phyloP scores from a whole-genome alignment of 331 rosid species.

The Stylosanthes scabra region DNA sequence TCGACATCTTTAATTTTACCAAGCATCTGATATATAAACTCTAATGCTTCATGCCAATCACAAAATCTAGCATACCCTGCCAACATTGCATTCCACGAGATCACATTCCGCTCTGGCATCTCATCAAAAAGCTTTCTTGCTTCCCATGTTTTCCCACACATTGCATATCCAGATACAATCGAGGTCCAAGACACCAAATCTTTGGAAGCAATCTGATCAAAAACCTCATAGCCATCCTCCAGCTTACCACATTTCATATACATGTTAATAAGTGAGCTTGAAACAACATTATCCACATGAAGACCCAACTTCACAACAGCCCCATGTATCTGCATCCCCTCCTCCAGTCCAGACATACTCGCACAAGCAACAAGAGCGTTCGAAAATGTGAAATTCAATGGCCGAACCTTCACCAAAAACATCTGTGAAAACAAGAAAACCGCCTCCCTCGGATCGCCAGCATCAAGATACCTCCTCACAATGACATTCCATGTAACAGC shows the following conservation, averaged over 20 bases:
- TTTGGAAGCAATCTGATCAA: constrained; percentile 56
- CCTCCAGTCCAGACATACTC: constrained; percentile 47
- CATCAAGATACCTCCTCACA: constrained; percentile 74
- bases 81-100: constrained; percentile 90
- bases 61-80: constrained; percentile 55
- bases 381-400: constrained; percentile 65
- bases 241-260: constrained; percentile 67
- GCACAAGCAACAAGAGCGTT: constrained; percentile 74
- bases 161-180: constrained; percentile 68
- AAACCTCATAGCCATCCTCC: constrained; percentile 57
- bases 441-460: constrained; percentile 58
- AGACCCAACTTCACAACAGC: constrained; percentile 58
- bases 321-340: constrained; percentile 78
- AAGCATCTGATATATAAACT: constrained; percentile 59
- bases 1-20: constrained; percentile 44
- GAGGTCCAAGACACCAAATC: constrained; percentile 78
- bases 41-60: constrained; percentile 62
- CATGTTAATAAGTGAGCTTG: constrained; percentile 66
- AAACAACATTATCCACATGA: constrained; percentile 60
- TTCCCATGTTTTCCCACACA: constrained; percentile 58
- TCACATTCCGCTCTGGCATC: constrained; percentile 75
- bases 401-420: constrained; percentile 48
- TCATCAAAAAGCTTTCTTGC: constrained; percentile 66
- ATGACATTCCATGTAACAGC: constrained; percentile 82
- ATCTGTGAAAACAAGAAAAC: constrained; percentile 61